Percentiles rank a stretch among this genome's conserved stretches.
Conservation (phyloP, 1,139 yeast species). For the Suhomyces taliae region DNA sequence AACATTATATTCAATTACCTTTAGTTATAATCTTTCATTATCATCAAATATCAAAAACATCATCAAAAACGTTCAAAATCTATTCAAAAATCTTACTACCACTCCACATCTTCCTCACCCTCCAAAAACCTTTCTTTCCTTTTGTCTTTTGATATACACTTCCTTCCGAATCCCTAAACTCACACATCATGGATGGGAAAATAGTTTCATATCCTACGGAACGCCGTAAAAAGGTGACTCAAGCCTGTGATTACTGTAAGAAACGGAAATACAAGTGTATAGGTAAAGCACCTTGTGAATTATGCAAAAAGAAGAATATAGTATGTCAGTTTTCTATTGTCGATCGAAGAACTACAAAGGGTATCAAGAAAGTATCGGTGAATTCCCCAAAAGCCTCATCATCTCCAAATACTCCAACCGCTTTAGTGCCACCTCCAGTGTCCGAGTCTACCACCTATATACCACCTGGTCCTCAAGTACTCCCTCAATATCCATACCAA, state of each 20-base stretch:
- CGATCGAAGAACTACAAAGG: slow-evolving; percentile 27
- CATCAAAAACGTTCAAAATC: not conserved
- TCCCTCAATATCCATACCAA: not conserved
- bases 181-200: slow-evolving; percentile 8
- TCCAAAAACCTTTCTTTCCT: too few species aligned
- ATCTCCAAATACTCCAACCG: slow-evolving; percentile 2
- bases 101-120: too few species aligned
- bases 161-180: not conserved
- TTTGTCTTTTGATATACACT: too few species aligned
- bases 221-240: slow-evolving; percentile 18
- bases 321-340: slow-evolving; percentile 28
- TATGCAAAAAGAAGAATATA: slow-evolving; percentile 25
- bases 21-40: not conserved
- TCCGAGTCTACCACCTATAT: not conserved
- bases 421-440: not conserved
- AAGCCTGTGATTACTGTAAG: slow-evolving; percentile 21
- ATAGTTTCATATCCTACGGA: slow-evolving; percentile 12
- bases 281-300: slow-evolving; percentile 29
- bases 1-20: too few species aligned
- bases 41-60: not conserved
- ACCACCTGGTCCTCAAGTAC: not conserved
- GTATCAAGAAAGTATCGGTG: slow-evolving; percentile 9
- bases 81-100: too few species aligned
- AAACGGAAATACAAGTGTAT: slow-evolving; percentile 23
- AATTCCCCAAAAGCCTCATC: not conserved